These are phyloP conservation scores for Chaetoceros muelleri DNA, from an alignment of 108 stramenopile species.

Conservation along the genomic window DNA sequence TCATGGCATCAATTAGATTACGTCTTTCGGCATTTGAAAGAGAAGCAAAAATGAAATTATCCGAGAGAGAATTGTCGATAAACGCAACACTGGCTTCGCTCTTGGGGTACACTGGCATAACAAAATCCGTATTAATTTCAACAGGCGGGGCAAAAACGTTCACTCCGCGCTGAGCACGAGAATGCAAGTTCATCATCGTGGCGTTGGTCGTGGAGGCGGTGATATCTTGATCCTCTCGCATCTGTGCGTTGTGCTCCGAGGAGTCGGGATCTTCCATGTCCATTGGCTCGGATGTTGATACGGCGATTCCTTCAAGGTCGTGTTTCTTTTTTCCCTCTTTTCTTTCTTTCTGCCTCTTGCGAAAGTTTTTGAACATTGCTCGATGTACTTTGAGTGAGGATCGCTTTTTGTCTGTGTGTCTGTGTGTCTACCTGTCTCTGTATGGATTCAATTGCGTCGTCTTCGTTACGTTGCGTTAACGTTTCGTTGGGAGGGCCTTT, in stretches of 20 bases:
- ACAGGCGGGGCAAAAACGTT: conserved; percentile 80
- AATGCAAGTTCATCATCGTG: conserved; percentile 58
- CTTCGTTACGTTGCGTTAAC: too few species aligned
- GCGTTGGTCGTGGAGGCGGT: too few species aligned
- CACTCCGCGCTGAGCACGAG: conserved; percentile 61
- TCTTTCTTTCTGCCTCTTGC: background rate
- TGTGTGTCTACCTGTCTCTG: too few species aligned
- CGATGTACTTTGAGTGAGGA: too few species aligned
- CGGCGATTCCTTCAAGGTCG: background rate
- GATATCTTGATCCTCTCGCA: too few species aligned
- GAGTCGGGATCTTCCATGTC: background rate
- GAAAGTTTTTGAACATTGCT: background rate
- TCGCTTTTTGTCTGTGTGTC: too few species aligned
- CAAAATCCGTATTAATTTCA: conserved; percentile 63
- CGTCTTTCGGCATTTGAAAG: conserved; percentile 62
- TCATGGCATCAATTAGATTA: conserved; percentile 81
- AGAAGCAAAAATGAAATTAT: conserved; percentile 82
- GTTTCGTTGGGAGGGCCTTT: too few species aligned
- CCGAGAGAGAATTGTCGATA: conserved; percentile 70
- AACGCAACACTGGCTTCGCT: conserved; percentile 64
- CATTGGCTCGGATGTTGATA: background rate
- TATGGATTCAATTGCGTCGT: too few species aligned
- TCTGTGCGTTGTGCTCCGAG: background rate
- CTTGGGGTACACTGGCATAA: conserved; percentile 60
- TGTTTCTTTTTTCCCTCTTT: background rate